Base-by-base conservation (phyloP, 495 filamentous ascomycete genomes). In the Penicillium coffeae region DNA sequence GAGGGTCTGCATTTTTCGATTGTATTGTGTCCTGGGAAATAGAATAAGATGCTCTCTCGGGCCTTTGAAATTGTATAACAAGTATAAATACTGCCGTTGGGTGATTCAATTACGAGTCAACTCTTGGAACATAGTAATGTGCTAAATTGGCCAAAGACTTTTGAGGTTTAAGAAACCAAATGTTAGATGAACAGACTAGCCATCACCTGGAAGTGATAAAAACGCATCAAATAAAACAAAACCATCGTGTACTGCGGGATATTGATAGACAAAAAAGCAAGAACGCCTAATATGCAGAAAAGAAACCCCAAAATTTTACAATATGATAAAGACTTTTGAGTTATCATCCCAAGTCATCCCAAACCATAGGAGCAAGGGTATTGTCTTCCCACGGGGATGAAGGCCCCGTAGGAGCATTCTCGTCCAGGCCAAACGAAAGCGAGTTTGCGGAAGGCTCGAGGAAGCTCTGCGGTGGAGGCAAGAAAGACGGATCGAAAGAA, bases 301-400 rank as follows among this genome's bases (percentile, higher is more conserved):
- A 48, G 32, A 46, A 44, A 6, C 13, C 39, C 12, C 1, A 44
- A 42, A 14, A 41, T 33, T 22, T 21, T 16, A 33, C 22, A 14
- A 38, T 16, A 49, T 22, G 21, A 27, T 16, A 47, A 49, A 27
- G 10, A 14, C 33, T 38, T 47, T 47, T 38, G 21, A 32, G 20
- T 21, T 14, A n/a, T 56, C 35, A 73, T 16, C 57, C 34, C 25
- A 73, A 33, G 38, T 72, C 70, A 60, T 75, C 70, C 72, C 70
- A 75, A 21, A 65, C 48, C 62, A 75, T 65, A 21, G 72, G 72
- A 10, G 72, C 64, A 42, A 75, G 64, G 0, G 71, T 72, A 51
- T 71, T 74, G 50, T 71, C 68, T 13, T 65, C 62, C 71, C 71
- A 74, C 0, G 65, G 54, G 2, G 60, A 61, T 25, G 59, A 37